Conservation (phyloP, 1,284 basidiomycete species). For the Microbotryum lychnidis-dioicae region DNA sequence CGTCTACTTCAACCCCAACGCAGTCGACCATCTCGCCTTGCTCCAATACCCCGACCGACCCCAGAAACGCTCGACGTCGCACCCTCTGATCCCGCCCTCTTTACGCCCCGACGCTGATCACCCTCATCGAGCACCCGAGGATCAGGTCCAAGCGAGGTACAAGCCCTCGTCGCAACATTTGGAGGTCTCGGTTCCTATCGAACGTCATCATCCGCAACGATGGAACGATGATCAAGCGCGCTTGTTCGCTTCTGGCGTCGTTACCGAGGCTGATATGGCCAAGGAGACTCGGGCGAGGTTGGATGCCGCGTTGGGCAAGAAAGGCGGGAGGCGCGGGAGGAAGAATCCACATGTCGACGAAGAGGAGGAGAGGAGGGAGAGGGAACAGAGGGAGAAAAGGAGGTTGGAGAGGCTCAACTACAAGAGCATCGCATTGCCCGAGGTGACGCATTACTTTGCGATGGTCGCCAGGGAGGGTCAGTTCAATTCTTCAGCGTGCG, state of each 20-base stretch:
- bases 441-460: conserved; percentile 37
- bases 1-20: conserved; percentile 32
- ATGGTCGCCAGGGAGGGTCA: conserved; percentile 35
- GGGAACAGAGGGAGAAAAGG: conserved; percentile 22
- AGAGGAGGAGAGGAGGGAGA: conserved; percentile 19
- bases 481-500: background rate
- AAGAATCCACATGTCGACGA: conserved; percentile 11
- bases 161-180: conserved; percentile 35
- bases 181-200: conserved; percentile 35
- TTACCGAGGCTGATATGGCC: conserved; percentile 24
- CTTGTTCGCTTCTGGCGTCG: conserved; percentile 30
- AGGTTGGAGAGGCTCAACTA: conserved; percentile 33
- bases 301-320: background rate
- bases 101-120: conserved; percentile 29
- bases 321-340: conserved; percentile 16
- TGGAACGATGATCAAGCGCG: conserved; percentile 35
- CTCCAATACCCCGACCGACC: conserved; percentile 37
- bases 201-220: conserved; percentile 26
- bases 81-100: conserved; percentile 35
- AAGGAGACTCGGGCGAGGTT: background rate
- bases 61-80: conserved; percentile 25
- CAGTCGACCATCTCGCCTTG: conserved; percentile 31
- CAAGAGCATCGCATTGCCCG: conserved; percentile 32
- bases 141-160: conserved; percentile 30
- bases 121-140: background rate